These are phyloP conservation scores for Kwoniella shandongensis DNA, from an alignment of 768 basidiomycete genomes.

Conservation along the genomic window DNA sequence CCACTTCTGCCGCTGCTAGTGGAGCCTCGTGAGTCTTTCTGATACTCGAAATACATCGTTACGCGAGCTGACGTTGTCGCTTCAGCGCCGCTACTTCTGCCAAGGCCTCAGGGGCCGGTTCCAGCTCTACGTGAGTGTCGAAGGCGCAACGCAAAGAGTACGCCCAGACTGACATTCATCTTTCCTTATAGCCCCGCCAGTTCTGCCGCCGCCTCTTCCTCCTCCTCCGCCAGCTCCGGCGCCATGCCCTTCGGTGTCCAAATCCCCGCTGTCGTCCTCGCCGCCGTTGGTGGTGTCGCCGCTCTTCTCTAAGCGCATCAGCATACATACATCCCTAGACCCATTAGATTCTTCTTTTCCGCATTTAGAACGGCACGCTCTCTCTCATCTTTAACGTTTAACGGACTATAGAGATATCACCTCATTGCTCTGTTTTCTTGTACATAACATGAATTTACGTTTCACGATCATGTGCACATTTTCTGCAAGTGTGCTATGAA, in stretches of 20 bases:
- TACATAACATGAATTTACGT: too few relatives aligned
- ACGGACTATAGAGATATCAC: too few relatives aligned
- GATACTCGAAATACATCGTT: conserved; percentile 4
- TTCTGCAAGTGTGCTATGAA: too few relatives aligned
- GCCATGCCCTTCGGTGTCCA: conserved; percentile 14
- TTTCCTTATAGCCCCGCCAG: background rate
- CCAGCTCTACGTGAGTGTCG: conserved; percentile 2
- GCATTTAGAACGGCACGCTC: too few relatives aligned
- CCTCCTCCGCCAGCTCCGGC: conserved; percentile 14
- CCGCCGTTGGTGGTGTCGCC: conserved; percentile 28
- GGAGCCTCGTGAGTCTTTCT: background rate
- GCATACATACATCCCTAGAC: too few relatives aligned
- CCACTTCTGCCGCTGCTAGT: conserved; percentile 2
- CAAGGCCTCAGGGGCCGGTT: too few relatives aligned
- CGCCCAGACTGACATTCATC: background rate
- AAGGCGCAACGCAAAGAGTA: too few relatives aligned
- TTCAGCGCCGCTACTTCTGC: too few relatives aligned
- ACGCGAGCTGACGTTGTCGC: too few relatives aligned
- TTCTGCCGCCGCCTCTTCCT: conserved; percentile 15
- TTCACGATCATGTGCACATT: too few relatives aligned
- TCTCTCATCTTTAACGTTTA: too few relatives aligned
- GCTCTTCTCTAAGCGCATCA: conserved; percentile 31
- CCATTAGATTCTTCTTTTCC: background rate
- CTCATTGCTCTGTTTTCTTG: too few relatives aligned
- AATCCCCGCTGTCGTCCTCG: conserved; percentile 34